These are phyloP conservation scores for Pouteria glomerata DNA, from an alignment of 148 eudicot genomes.

Conservation along the genomic window DNA sequence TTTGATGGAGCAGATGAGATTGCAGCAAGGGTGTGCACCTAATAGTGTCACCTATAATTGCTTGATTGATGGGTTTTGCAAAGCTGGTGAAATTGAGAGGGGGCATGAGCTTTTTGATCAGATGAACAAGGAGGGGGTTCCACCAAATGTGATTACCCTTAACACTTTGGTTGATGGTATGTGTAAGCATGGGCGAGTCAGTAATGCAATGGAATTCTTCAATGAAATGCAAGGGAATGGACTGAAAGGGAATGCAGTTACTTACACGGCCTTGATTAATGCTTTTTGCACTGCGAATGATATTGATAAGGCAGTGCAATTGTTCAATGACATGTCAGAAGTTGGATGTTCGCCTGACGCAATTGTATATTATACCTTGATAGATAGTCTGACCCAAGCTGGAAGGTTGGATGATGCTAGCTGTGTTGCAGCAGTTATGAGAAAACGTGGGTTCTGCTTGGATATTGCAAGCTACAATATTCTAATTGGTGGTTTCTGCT, in stretches of 20 bases:
- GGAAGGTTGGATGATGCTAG: conserved; percentile 64
- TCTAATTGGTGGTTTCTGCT: conserved; percentile 65
- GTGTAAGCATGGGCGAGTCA: conserved; percentile 60
- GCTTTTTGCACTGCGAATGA: conserved; percentile 68
- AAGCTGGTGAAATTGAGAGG: conserved; percentile 52
- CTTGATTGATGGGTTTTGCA: conserved; percentile 70
- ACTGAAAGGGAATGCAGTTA: conserved; percentile 46
- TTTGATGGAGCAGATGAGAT: conserved; percentile 63
- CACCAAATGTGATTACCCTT: conserved; percentile 48
- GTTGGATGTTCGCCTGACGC: conserved; percentile 51
- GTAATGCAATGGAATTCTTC: conserved; percentile 56
- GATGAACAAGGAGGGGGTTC: conserved; percentile 51
- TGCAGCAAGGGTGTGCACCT: conserved; percentile 42
- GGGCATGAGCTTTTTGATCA: conserved; percentile 49
- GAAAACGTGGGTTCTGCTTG: conserved; percentile 53
- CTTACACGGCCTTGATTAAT: conserved; percentile 56
- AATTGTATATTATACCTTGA: conserved; percentile 53
- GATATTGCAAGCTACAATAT: conserved; percentile 65
- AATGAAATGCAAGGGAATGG: conserved; percentile 53
- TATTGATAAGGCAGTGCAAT: conserved; percentile 47
- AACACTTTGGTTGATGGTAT: conserved; percentile 64
- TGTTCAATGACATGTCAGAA: conserved; percentile 60
- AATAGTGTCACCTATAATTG: conserved; percentile 55
- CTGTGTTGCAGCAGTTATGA: conserved; percentile 44
- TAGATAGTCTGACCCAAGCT: conserved; percentile 48